A percentile compares a stretch with the other conserved stretches of the same genome.
Evolutionary conservation across 805 yeast genomes (phyloP).

Genomic region (Yarrowia keelungensis): DNA sequence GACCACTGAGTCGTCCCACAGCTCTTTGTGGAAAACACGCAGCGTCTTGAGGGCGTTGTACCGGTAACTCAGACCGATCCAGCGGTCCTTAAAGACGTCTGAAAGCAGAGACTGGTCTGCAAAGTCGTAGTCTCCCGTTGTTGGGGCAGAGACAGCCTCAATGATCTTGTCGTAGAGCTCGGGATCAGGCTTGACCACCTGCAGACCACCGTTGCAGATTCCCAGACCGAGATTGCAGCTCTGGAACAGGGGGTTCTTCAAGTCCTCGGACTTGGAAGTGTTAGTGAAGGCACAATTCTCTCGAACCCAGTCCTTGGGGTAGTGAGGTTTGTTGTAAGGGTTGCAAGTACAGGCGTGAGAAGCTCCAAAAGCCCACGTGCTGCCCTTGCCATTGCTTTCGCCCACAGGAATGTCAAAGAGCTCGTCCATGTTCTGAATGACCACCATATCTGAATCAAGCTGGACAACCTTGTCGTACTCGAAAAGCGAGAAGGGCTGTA

Average conservation of each 20-base stretch:
- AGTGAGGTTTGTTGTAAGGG: conserved; percentile 60
- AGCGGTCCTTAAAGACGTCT: conserved; percentile 59
- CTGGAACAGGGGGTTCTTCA: conserved; percentile 54
- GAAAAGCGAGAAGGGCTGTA: conserved; percentile 60
- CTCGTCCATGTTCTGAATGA: conserved; percentile 65
- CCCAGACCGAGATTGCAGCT: conserved; percentile 51
- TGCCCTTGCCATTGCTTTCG: conserved; percentile 43
- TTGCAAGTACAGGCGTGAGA: conserved; percentile 69
- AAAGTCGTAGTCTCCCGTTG: conserved; percentile 57
- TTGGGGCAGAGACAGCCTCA: conserved; percentile 52
- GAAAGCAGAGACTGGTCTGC: conserved; percentile 65
- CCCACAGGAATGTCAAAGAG: conserved; percentile 57
- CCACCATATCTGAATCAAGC: conserved; percentile 67
- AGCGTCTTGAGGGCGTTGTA: conserved; percentile 66
- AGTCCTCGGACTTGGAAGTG: conserved; percentile 45
- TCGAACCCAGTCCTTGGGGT: conserved; percentile 61
- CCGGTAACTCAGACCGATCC: conserved; percentile 61
- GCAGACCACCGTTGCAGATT: conserved; percentile 66
- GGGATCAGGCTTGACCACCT: conserved; percentile 57
- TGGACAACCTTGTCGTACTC: conserved; percentile 63
- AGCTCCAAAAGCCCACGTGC: conserved; percentile 58
- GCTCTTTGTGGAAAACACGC: conserved; percentile 53
- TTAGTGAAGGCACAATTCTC: conserved; percentile 60
- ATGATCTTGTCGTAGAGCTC: conserved; percentile 54
- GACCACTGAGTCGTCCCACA: conserved; percentile 59